Evolutionary conservation across 805 yeast species (phyloP).

Genomic region (Ogataea pignaliae): DNA sequence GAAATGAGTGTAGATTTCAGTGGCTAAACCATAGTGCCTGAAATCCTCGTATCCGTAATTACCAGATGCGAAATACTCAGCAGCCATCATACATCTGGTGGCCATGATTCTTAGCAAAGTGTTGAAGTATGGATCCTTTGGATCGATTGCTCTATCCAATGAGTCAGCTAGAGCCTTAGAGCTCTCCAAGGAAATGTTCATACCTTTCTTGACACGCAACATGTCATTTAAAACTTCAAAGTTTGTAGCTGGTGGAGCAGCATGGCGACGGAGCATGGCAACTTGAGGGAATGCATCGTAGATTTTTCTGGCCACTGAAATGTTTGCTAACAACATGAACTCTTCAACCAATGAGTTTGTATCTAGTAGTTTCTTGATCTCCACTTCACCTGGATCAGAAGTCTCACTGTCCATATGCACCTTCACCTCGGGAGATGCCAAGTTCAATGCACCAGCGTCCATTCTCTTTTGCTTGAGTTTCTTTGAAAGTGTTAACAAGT

Average conservation of each 20-base stretch:
- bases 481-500: constrained; percentile 72
- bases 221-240: constrained; percentile 88
- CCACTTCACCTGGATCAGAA: constrained; percentile 94
- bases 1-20: constrained; percentile 96
- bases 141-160: constrained; percentile 80
- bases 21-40: constrained; percentile 95
- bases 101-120: constrained; percentile 94
- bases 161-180: constrained; percentile 93
- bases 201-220: constrained; percentile 72
- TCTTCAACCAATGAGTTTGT: constrained; percentile 97
- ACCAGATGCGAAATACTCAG: constrained; percentile 94
- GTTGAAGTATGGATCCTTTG: constrained; percentile 83
- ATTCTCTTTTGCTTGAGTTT: constrained; percentile 79
- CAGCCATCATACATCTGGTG: constrained; percentile 98
- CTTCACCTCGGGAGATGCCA: constrained; percentile 97
- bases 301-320: constrained; percentile 90
- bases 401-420: constrained; percentile 97
- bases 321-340: constrained; percentile 96
- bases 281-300: constrained; percentile 94
- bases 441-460: constrained; percentile 92
- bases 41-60: constrained; percentile 85
- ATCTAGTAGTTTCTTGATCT: constrained; percentile 78
- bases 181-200: constrained; percentile 73
- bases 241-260: constrained; percentile 93
- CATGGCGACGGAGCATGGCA: constrained; percentile 97